Percentiles rank a stretch among this genome's conserved stretches.
phyloP scores from a whole-genome alignment of 1,284 basidiomycete species.

The Austroboletus novae-zelandiae region DNA sequence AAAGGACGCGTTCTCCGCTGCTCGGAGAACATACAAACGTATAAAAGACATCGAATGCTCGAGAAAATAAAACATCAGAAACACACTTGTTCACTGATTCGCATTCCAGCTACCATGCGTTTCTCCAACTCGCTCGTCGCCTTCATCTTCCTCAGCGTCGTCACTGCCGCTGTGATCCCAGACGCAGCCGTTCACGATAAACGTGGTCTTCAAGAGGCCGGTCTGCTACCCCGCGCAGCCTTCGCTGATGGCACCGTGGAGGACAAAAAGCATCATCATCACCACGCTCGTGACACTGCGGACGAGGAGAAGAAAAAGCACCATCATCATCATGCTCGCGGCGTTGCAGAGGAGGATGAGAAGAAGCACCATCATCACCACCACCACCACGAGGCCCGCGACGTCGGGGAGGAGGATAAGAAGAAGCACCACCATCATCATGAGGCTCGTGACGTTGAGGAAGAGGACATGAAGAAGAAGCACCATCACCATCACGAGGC shows the following conservation, averaged over 20 bases:
- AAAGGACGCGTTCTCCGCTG: neutral
- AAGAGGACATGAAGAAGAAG: neutral
- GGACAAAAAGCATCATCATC: neutral
- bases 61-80: neutral
- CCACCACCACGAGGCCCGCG: neutral
- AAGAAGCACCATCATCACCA: neutral
- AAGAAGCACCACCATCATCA: neutral
- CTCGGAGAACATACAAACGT: neutral
- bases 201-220: neutral
- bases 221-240: neutral
- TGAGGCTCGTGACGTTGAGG: neutral
- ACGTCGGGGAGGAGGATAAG: neutral
- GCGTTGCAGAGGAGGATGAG: neutral
- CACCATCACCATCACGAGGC: neutral
- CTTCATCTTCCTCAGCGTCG: conserved; percentile 11
- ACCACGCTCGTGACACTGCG: neutral
- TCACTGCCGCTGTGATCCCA: conserved; percentile 2
- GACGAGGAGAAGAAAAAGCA: neutral
- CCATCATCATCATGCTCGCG: neutral
- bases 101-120: conserved; percentile 4
- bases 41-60: neutral
- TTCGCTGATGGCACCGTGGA: neutral
- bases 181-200: neutral
- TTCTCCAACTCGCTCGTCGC: conserved; percentile 12
- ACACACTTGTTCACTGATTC: neutral